Base-by-base conservation (phyloP, 768 basidiomycete species). In the Psilocybe cubensis region DNA sequence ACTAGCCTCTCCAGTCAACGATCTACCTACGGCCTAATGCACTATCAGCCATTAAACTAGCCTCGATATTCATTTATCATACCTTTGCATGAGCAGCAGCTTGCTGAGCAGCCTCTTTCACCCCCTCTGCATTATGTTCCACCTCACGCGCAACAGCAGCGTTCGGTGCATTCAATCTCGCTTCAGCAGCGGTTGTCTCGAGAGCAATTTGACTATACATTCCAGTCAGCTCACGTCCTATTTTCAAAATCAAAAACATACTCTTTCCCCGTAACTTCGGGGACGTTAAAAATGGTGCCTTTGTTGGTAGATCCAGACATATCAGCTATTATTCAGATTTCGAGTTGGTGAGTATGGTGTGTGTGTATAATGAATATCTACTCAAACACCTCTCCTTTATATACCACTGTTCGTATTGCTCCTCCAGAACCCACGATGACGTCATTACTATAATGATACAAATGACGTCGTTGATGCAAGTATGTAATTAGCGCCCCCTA, bases 21-120 rank as follows among this genome's bases (percentile, higher is more conserved):
- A 46, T 11, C 71, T 58, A 18, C 73, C 78, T 49, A 77, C 67
- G 14, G 63, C 63, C 74, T 76, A 35, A 24, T 29, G 18, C 3
- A 14, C 14, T 23, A 52, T 27, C 24, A 11, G 12, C 31, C 17
- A 38, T 33, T 12, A 24, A 35, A 23, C 11, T 6, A 18, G 18
- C 1, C 3, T 12, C 24, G 18, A 24, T 40, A 11, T 18, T 24
- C 38, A 31, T 18, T 33, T 7, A 9, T 62, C 75, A 23, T 52
- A 85, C 85, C 72, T 82, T 79, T 3, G 86, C 86, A 23, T 76
- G 68, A 1, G 69, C 70, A 10, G 86, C 86, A 4, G 82, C 84
- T 45, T 86, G 72, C 28, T 73, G 63, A 0, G 84, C 87, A 3
- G 70, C 59, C 40, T 54, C 40, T 6, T 50, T 51, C 8, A 31